Evolutionary conservation across 1,284 basidiomycete genomes (phyloP).

Genomic region (Peniophora sp.): DNA sequence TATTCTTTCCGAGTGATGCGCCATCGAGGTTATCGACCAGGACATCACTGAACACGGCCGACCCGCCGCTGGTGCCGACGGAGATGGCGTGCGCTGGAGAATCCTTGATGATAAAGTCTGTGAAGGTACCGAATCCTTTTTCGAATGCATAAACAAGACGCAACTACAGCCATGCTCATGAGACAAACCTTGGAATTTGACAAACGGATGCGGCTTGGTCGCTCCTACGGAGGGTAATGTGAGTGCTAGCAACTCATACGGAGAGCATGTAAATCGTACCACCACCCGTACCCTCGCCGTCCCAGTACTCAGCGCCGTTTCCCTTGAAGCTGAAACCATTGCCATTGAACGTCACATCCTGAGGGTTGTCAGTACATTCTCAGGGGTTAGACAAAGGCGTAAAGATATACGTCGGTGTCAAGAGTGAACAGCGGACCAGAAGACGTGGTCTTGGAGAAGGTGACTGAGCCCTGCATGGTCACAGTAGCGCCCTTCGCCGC

Average conservation of each 20-base stretch:
- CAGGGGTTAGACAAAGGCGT: too few relatives aligned
- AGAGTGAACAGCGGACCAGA: constrained; percentile 19
- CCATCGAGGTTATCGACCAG: constrained; percentile 32
- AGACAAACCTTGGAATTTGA: constrained; percentile 39
- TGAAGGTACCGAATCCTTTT: constrained; percentile 25
- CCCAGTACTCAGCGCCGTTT: constrained; percentile 31
- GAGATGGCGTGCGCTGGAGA: constrained; percentile 27
- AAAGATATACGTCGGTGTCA: too few relatives aligned
- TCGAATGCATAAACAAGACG: too few relatives aligned
- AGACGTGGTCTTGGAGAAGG: constrained; percentile 24
- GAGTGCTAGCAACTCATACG: neutral
- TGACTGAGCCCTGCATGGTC: constrained; percentile 7
- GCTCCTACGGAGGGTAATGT: neutral
- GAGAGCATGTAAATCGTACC: constrained; percentile 28
- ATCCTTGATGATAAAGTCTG: constrained; percentile 13
- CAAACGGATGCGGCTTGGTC: constrained; percentile 21
- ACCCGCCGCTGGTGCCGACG: constrained; percentile 19
- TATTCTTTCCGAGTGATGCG: constrained; percentile 28
- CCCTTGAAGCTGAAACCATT: constrained; percentile 32
- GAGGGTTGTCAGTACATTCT: too few relatives aligned
- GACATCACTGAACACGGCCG: constrained; percentile 21
- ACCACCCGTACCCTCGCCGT: constrained; percentile 29
- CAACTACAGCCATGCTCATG: too few relatives aligned
- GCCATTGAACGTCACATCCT: constrained; percentile 24
- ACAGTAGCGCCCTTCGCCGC: too few relatives aligned